phyloP scores from a whole-genome alignment of 768 basidiomycete genomes.

The Infundibulicybe gibba region DNA sequence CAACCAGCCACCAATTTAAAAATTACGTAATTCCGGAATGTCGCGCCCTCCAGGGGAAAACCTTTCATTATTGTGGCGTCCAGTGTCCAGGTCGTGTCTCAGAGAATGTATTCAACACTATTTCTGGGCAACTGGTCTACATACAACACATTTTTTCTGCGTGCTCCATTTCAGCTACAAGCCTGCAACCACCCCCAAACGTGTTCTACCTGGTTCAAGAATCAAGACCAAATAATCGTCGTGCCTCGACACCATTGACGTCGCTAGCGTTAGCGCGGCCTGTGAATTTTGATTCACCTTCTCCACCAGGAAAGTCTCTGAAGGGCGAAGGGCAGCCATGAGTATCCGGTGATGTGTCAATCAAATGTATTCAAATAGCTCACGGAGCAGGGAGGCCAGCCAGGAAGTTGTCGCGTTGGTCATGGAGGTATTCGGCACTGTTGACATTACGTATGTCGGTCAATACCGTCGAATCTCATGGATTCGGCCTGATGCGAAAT shows the following conservation, averaged over 20 bases:
- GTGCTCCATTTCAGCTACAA: no score
- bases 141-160: no score
- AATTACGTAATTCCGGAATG: no score
- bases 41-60: no score
- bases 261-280: constrained; percentile 32
- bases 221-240: constrained; percentile 39
- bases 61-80: no score
- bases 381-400: constrained; percentile 49
- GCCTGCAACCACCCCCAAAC: no score
- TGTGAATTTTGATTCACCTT: constrained; percentile 42
- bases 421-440: constrained; percentile 47
- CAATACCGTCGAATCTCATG: no score
- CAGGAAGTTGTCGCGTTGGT: constrained; percentile 43
- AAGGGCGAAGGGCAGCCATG: not conserved
- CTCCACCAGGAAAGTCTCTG: constrained; percentile 52
- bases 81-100: no score
- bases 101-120: no score
- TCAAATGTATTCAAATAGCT: constrained; percentile 10
- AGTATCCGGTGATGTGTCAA: not conserved
- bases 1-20: no score
- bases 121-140: no score
- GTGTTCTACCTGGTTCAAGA: constrained; percentile 2
- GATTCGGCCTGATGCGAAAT: not conserved
- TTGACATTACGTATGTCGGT: not conserved
- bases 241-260: constrained; percentile 29